A percentile compares a stretch with the other conserved stretches of the same genome.
These are phyloP conservation scores for Cystobasidium pallidum DNA, from an alignment of 1,284 basidiomycete genomes.

Conservation along the genomic window DNA sequence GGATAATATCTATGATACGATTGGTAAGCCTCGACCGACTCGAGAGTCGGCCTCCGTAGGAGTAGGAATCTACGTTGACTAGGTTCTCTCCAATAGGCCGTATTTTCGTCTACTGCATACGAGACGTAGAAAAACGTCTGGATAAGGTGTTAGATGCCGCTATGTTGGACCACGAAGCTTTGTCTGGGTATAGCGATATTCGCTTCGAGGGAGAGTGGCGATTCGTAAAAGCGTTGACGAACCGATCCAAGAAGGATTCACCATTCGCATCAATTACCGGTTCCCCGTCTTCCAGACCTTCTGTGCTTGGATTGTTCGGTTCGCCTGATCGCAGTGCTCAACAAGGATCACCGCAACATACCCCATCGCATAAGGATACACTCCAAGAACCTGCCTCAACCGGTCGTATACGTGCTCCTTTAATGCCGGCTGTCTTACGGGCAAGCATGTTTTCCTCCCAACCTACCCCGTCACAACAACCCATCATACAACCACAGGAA, in stretches of 20 bases:
- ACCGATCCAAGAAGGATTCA: constrained; percentile 62
- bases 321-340: constrained; percentile 26
- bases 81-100: constrained; percentile 64
- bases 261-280: constrained; percentile 9
- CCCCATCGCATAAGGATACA: background rate
- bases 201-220: constrained; percentile 97
- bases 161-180: constrained; percentile 79
- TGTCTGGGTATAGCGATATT: constrained; percentile 74
- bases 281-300: constrained; percentile 20
- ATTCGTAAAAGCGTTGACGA: constrained; percentile 72
- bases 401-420: constrained; percentile 43
- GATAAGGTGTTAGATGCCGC: constrained; percentile 82
- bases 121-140: constrained; percentile 84
- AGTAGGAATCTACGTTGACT: constrained; percentile 67
- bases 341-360: constrained; percentile 1
- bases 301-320: constrained; percentile 42
- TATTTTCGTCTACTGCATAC: constrained; percentile 94
- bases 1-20: constrained; percentile 36
- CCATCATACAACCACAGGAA: background rate
- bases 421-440: constrained; percentile 26
- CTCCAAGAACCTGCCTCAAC: background rate
- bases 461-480: background rate
- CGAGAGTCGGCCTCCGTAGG: background rate
- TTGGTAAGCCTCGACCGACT: constrained; percentile 13
- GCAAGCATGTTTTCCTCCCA: constrained; percentile 3